A percentile compares a stretch with the other conserved stretches of the same genome.
Evolutionary conservation across 2,329 filamentous ascomycete species (phyloP).

Genomic region (Fonsecaea erecta): DNA sequence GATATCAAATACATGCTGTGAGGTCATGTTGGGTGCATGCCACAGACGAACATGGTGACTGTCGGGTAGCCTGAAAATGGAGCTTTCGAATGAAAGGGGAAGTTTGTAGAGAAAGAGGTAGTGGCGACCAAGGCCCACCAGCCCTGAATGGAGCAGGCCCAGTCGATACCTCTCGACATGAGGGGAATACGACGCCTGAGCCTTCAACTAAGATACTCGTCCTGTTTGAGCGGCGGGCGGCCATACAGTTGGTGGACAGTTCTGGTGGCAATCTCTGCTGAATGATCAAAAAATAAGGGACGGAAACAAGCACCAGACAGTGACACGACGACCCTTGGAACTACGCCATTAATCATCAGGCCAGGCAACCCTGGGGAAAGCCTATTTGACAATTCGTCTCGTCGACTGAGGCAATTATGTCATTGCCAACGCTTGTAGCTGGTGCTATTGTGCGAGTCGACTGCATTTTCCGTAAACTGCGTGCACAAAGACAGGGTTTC

Average conservation of each 20-base stretch:
- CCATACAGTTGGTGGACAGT: background rate
- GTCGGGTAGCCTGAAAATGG: background rate
- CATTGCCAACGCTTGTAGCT: background rate
- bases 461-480: background rate
- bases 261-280: background rate
- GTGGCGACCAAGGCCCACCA: background rate
- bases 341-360: constrained; percentile 8
- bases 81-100: background rate
- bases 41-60: background rate
- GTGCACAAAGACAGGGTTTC: background rate
- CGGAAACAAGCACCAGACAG: background rate
- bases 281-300: background rate
- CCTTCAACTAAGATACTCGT: background rate
- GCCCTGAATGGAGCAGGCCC: background rate
- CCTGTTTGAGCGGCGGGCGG: background rate
- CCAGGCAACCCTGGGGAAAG: background rate
- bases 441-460: background rate
- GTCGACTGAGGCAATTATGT: constrained; percentile 5
- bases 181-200: background rate
- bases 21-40: constrained; percentile 7
- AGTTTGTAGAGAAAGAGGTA: background rate
- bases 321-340: constrained; percentile 2
- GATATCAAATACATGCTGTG: background rate
- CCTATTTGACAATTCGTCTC: background rate
- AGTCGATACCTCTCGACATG: background rate